These are phyloP conservation scores for Alternaria postmessia DNA, from an alignment of 2,329 filamentous ascomycete species.

Conservation along the genomic window DNA sequence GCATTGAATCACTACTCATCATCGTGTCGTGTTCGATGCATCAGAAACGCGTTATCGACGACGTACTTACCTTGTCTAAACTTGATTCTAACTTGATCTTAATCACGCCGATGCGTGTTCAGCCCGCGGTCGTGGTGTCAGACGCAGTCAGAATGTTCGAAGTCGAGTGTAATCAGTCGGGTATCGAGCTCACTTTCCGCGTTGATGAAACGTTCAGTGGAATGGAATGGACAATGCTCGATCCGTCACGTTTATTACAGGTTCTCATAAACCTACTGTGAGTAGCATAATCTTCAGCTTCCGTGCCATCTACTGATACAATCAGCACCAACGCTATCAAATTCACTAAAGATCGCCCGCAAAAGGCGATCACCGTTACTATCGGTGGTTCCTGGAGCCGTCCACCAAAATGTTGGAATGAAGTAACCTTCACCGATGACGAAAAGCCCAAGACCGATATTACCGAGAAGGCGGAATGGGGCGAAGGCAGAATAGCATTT, in stretches of 20 bases:
- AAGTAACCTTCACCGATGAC: slow-evolving; percentile 26
- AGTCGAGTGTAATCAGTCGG: slow-evolving; percentile 37
- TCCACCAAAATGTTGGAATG: slow-evolving; percentile 24
- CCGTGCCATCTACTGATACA: slow-evolving; percentile 31
- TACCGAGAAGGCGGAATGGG: slow-evolving; percentile 37
- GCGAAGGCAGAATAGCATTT: slow-evolving; percentile 45
- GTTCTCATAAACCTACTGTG: slow-evolving; percentile 41
- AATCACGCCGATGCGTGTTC: slow-evolving; percentile 36
- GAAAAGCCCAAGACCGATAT: slow-evolving; percentile 11
- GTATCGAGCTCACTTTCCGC: slow-evolving; percentile 50
- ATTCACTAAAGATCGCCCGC: slow-evolving; percentile 47
- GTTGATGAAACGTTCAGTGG: slow-evolving; percentile 52
- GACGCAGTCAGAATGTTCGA: slow-evolving; percentile 43
- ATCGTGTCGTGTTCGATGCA: slow-evolving; percentile 50
- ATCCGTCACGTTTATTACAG: slow-evolving; percentile 39
- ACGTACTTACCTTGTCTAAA: slow-evolving; percentile 50
- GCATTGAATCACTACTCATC: slow-evolving; percentile 45
- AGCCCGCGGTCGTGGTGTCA: slow-evolving; percentile 29
- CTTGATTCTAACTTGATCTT: slow-evolving; percentile 40
- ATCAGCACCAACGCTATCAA: slow-evolving; percentile 42
- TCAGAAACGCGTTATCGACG: slow-evolving; percentile 53
- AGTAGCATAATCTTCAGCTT: slow-evolving; percentile 29
- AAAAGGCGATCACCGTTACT: slow-evolving; percentile 48
- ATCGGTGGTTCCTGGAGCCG: slow-evolving; percentile 43
- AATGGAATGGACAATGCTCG: slow-evolving; percentile 44